Evolutionary conservation across 78 protist genomes (phyloP).

Genomic region (Speleostelium caveatum): DNA sequence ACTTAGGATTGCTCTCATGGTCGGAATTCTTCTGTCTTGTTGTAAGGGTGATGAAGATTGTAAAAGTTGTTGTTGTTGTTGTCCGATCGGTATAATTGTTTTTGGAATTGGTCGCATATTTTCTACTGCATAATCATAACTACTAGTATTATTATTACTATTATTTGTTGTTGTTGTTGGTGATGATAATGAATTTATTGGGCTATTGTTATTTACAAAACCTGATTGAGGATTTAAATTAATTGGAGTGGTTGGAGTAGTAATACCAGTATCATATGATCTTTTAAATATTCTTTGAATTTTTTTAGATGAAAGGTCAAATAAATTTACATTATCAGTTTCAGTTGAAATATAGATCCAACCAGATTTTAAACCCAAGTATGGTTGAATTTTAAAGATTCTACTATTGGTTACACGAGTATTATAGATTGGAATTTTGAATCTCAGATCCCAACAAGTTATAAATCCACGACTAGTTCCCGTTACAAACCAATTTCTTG

Average conservation of each 20-base stretch:
- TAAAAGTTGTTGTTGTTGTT: not conserved
- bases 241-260: not conserved
- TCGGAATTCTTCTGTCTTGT: constrained; percentile 16
- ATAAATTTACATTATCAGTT: constrained; percentile 49
- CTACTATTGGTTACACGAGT: constrained; percentile 74
- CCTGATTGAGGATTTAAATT: not conserved
- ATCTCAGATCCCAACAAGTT: constrained; percentile 81
- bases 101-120: constrained; percentile 17
- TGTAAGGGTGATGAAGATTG: not conserved
- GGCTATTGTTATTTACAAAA: too few species aligned
- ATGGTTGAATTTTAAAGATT: constrained; percentile 60
- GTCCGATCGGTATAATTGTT: not conserved
- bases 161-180: not conserved
- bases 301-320: constrained; percentile 28
- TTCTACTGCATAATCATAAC: constrained; percentile 63
- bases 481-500: constrained; percentile 62
- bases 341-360: constrained; percentile 66
- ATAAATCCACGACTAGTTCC: constrained; percentile 79
- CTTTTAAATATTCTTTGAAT: constrained; percentile 32
- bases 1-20: constrained; percentile 52
- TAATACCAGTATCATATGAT: not conserved
- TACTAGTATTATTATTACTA: not conserved
- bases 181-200: not conserved
- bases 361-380: constrained; percentile 3
- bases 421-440: constrained; percentile 73